Conservation (phyloP, 805 yeast species). For the Yamadazyma laniorum region DNA sequence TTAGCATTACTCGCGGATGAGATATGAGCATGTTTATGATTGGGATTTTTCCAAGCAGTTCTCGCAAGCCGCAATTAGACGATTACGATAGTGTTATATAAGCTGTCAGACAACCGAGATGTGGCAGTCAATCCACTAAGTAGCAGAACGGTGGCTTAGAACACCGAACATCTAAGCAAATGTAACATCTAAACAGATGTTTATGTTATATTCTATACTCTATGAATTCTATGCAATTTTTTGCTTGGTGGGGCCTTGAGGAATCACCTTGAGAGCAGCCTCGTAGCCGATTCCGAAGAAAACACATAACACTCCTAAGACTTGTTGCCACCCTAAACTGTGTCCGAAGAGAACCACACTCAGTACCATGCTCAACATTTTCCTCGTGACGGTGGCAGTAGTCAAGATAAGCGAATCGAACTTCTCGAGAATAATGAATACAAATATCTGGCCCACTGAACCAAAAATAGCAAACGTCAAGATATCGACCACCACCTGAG, state of each 20-base stretch:
- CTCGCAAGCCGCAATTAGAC: too few species aligned
- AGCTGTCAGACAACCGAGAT: too few species aligned
- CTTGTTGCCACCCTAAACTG: conserved; percentile 56
- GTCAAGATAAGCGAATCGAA: conserved; percentile 85
- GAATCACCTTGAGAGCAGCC: conserved; percentile 43
- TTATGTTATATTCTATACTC: too few species aligned
- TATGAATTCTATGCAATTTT: too few species aligned
- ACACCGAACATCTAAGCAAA: too few species aligned
- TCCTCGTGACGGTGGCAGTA: conserved; percentile 93
- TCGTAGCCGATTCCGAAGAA: conserved; percentile 86
- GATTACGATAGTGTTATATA: too few species aligned
- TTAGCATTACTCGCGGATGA: conserved; percentile 22
- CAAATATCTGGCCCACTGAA: conserved; percentile 91
- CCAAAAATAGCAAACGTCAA: conserved; percentile 73
- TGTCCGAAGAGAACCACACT: conserved; percentile 91
- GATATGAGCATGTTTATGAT: conserved; percentile 19
- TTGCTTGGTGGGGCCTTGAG: too few species aligned
- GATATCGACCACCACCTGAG: conserved; percentile 58
- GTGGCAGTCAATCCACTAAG: too few species aligned
- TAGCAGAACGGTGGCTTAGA: too few species aligned
- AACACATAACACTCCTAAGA: conserved; percentile 77
- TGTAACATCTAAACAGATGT: too few species aligned
- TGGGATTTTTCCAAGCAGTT: too few species aligned
- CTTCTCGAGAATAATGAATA: conserved; percentile 76
- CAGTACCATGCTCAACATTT: conserved; percentile 91